Percentiles rank a stretch among this genome's conserved stretches.
Conservation (phyloP, 2,329 filamentous ascomycete species). For the Escovopsis weberi region DNA sequence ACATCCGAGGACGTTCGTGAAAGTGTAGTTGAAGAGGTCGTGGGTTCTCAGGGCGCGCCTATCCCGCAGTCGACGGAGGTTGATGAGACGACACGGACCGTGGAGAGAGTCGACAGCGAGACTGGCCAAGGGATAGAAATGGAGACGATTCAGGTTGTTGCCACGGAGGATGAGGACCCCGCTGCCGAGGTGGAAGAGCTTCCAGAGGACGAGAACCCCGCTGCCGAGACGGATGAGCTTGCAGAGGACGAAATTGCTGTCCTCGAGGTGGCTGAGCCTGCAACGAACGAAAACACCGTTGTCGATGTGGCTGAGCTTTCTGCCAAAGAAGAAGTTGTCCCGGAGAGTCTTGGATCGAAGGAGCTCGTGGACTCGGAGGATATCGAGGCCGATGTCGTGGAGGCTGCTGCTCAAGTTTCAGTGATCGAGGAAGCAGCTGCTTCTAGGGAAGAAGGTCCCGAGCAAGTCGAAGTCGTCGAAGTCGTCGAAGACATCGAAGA, state of each 20-base stretch:
- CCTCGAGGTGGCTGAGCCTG: conserved; percentile 4
- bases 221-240: conserved; percentile 7
- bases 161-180: background rate
- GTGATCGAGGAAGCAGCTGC: conserved; percentile 2
- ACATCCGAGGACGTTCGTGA: background rate
- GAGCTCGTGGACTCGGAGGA: background rate
- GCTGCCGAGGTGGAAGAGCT: background rate
- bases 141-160: background rate
- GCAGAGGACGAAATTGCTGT: conserved; percentile 8
- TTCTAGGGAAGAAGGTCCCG: background rate
- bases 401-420: conserved; percentile 6
- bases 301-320: conserved; percentile 4
- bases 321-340: background rate
- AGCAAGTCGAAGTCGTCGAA: too few species aligned
- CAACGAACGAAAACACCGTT: conserved; percentile 2
- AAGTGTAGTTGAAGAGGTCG: background rate
- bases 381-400: background rate
- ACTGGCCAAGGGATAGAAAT: background rate
- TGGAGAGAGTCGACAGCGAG: too few species aligned
- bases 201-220: background rate
- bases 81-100: too few species aligned
- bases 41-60: background rate
- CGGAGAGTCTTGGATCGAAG: conserved; percentile 1
- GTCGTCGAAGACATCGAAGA: too few species aligned
- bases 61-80: background rate